Base-by-base conservation (phyloP, 2,329 filamentous ascomycete genomes). In the Amylocarpus encephaloides region DNA sequence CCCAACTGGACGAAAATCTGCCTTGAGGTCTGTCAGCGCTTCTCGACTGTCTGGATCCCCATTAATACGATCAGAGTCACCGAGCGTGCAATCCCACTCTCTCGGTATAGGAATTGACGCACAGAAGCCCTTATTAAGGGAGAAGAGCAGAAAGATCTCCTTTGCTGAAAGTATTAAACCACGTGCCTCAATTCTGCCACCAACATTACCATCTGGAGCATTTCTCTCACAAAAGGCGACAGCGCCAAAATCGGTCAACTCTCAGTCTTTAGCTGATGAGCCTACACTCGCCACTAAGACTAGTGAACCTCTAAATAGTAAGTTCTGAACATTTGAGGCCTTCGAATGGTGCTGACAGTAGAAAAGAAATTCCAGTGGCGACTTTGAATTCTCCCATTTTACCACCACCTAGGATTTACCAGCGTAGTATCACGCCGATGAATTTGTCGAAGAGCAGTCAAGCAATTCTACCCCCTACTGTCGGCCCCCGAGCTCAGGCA, bases 31-130 rank as follows among this genome's bases (percentile, higher is more conserved):
- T 44, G 30, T 39, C 10, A 33, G 32, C 15, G 58, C 60, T 30
- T 59, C 57, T n/a, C 56, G 59, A 39, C 48, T 51, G 2, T 12
- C 52, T 9, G 60, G 54, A 46, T 62, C 62, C 18, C 57, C 60
- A 22, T 45, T 48, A 12, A 18, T 35, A 1, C 29, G 46, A 1
- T 51, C 43, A 13, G 15, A 22, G 13, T 54, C 56, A 7, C 49
- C 59, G 6, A 54, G 57, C 9, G 46, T 43, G 6, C 34, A 45
- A 30, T 35, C 33, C 10, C 52, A 40, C 22, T 26, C 22, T 26
- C 22, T 26, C 16, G 57, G 54, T 32, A 53, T 56, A 34, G 52
- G 57, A n/a, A 46, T 60, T 36, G 60, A 58, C 30, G 50, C 51
- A 26, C 54, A 59, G 33, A 53, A 60, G 46, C 57, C 59, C n/a